phyloP scores from a whole-genome alignment of 108 stramenopile genomes.

The Cyclotella choctawhatcheeana region DNA sequence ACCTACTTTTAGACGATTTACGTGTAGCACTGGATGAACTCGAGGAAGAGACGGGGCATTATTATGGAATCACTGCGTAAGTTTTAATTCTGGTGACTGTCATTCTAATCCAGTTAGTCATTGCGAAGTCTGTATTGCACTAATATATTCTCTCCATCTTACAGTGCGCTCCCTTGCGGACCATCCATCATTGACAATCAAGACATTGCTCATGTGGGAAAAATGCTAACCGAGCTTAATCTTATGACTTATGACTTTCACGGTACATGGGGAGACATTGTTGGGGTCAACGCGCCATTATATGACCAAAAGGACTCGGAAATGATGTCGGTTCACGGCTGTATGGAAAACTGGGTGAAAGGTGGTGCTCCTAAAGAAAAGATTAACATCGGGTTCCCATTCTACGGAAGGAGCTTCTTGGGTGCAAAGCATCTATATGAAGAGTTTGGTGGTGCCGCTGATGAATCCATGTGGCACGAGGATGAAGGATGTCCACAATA shows the following conservation, averaged over 20 bases:
- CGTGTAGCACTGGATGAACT: conserved; percentile 30
- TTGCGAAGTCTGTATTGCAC: conserved; percentile 2
- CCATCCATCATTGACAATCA: conserved; percentile 38
- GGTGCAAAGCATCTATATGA: conserved; percentile 28
- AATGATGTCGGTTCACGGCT: conserved; percentile 34
- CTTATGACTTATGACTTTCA: conserved; percentile 50
- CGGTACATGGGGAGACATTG: conserved; percentile 32
- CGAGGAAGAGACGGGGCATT: conserved; percentile 20
- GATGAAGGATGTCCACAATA: conserved; percentile 22
- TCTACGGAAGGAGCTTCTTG: conserved; percentile 31
- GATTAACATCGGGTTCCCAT: conserved; percentile 30
- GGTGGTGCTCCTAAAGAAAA: conserved; percentile 13
- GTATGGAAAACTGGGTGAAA: conserved; percentile 35
- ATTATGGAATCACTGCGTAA: conserved; percentile 18
- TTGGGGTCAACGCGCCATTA: conserved; percentile 44
- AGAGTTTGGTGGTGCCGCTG: conserved; percentile 9
- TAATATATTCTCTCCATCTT: not conserved
- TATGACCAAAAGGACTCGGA: conserved; percentile 32
- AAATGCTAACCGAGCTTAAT: conserved; percentile 34
- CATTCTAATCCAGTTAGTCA: not conserved
- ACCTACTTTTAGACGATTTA: conserved; percentile 31
- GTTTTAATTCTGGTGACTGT: not conserved
- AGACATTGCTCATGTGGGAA: conserved; percentile 41
- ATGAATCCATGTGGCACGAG: conserved; percentile 16
- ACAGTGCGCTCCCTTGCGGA: conserved; percentile 36